These are phyloP conservation scores for Pseudogymnoascus sp. DNA, from an alignment of 2,329 filamentous ascomycete genomes.

Conservation along the genomic window DNA sequence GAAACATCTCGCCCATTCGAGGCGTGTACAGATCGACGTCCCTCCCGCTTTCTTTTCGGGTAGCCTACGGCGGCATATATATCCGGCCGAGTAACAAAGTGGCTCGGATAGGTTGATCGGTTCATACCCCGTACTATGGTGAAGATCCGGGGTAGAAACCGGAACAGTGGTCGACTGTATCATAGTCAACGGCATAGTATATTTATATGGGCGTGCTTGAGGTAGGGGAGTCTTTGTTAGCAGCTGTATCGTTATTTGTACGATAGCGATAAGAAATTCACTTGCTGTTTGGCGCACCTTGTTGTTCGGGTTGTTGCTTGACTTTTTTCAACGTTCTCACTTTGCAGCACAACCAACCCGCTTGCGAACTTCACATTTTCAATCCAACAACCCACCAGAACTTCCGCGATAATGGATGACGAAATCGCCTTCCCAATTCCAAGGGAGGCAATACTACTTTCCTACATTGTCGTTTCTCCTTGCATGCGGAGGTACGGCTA, in stretches of 20 bases:
- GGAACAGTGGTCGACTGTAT: neutral
- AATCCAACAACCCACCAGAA: no score
- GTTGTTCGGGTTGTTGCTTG: no score
- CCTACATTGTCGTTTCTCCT: no score
- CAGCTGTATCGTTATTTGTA: neutral
- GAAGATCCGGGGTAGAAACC: neutral
- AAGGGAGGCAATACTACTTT: no score
- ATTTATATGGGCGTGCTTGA: neutral
- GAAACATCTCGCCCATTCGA: no score
- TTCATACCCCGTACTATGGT: neutral
- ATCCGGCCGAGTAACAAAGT: neutral
- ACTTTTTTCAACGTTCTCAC: neutral
- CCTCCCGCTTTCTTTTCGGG: neutral
- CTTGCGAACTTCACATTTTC: no score
- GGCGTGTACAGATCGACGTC: neutral
- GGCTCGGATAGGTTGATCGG: neutral
- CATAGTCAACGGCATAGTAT: neutral
- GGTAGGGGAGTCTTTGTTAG: neutral
- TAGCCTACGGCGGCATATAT: neutral
- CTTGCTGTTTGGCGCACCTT: neutral
- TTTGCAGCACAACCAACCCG: neutral
- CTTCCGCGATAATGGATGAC: no score
- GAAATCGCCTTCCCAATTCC: no score
- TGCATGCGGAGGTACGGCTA: no score
- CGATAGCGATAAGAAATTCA: neutral